phyloP scores from a whole-genome alignment of 176 grass and related monocot species.

The Bothriochloa decipiens region DNA sequence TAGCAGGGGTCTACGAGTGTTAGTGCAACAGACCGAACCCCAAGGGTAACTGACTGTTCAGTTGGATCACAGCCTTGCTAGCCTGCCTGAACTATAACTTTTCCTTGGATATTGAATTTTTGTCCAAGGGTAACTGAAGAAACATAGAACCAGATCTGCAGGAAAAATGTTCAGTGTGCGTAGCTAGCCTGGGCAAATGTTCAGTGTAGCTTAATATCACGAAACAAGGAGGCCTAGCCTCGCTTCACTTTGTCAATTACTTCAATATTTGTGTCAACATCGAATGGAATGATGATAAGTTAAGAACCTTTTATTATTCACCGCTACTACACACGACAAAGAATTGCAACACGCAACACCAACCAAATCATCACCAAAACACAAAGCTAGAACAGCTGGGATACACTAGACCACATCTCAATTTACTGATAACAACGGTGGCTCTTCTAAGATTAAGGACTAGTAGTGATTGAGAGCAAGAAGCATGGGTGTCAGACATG shows the following conservation, averaged over 20 bases:
- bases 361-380: background rate
- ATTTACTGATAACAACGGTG: background rate
- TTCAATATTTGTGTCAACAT: background rate
- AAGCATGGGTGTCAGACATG: conserved; percentile 49
- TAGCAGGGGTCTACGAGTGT: no score
- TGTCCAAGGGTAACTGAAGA: background rate
- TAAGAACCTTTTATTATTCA: background rate
- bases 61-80: no score
- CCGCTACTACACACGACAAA: background rate
- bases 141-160: background rate
- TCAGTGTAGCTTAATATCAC: background rate
- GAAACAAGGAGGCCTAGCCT: conserved; percentile 9
- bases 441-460: conserved; percentile 14
- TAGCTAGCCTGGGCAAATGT: background rate
- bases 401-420: background rate
- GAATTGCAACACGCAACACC: background rate
- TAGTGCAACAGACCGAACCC: no score
- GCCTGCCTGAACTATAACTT: no score
- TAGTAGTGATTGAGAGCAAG: conserved; percentile 19
- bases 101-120: background rate
- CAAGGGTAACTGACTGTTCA: no score
- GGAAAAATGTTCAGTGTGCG: background rate
- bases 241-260: background rate
- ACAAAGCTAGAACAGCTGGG: conserved; percentile 17
- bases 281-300: conserved; percentile 19